Base-by-base conservation (phyloP, 768 basidiomycete species). In the Paxillus involutus region DNA sequence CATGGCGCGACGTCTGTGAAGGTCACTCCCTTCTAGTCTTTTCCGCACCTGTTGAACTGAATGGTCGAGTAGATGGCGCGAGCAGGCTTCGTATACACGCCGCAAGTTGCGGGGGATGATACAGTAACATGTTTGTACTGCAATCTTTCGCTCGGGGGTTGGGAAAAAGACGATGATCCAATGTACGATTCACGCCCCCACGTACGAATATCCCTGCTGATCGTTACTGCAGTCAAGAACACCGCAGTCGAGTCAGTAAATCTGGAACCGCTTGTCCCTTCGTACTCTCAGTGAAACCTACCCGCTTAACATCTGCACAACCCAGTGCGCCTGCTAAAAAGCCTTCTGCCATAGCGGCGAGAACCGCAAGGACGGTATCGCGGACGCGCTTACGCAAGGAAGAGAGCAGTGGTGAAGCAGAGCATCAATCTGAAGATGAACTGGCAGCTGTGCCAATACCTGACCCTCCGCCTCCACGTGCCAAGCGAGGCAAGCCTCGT, bases 131-230 rank as follows among this genome's bases (percentile, higher is more conserved):
- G 95, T 70, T 75, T 94, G 5, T 94, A 94, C 64, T 98, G 95
- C 66, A 77, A 85, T 42, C 75, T 87, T 33, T 79, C 84, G 2
- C 80, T 96, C 3, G 85, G 85, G 51, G 92, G 90, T 1, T 98
- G 95, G 95, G 91, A 94, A 41, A 74, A 78, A 29, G 83, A 82
- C 13, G 95, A 98, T 67, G 86, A 95, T 70, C 95, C 95, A 13
- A 66, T 86, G 95, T 97, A 70, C 53, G 89, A 14, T n/a, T 32
- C 46, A 36, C 41, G 17, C 36, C 29, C 19, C 19, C 21, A 8
- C 21, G 21, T 9, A 35, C 2, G 42, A 35, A 49, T 32, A 50
- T 51, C 40, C 48, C 55, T 42, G 44, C 46, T 51, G 43, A 59
- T 51, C 35, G 35, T 41, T 39, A 14, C 9, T 21, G 35, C 62